Base-by-base conservation (phyloP, 768 basidiomycete genomes). In the Russula ochroleuca region DNA sequence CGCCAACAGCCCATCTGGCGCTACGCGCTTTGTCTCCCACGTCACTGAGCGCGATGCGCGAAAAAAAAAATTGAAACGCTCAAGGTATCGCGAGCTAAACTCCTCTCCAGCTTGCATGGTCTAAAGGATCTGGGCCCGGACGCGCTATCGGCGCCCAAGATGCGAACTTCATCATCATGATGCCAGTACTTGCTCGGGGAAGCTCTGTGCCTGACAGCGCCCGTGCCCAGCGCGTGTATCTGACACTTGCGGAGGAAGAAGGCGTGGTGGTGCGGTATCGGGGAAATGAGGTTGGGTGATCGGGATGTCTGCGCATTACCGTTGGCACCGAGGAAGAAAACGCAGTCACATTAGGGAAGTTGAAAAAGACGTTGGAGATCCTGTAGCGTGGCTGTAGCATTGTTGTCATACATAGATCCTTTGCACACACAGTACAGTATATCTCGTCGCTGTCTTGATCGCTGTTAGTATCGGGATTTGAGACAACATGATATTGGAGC, bases 241-340 rank as follows among this genome's bases (percentile, higher is more conserved):
- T 84, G 71, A 76, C 81, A 11, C 79, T 98, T 62, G 97, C 97
- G 5, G 94, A 95, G 73, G 80, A 85, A 59, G 81, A 84, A 65
- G 90, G 88, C 0, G 87, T 99, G 0, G 97, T 99, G 15, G 92
- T 99, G 11, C 79, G 96, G 57, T 98, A 85, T 76, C 80, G 97
- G 58, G 97, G 97, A 0, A 76, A 80, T 17, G 96, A 98, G 75
- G 71, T 80, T 11, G 96, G 97, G 0, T 99, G 97, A 67, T 77
- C 78, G 38, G 97, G 87, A 0, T 96, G 93, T 72, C 70, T 98
- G 75, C 77, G 97, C 61, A 88, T 98, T 9, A 98, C 96, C 3
- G 79, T 98, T 13, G 97, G 97, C 0, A 91, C 85, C 9, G 82
- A 82, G 62, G 84, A 83, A 63, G 97, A 99, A 77, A 96, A 91